Evolutionary conservation across 2,329 filamentous ascomycete genomes (phyloP), one percentile per base, ranked within the genome.

Genomic region (Clarireedia monteithiana): DNA sequence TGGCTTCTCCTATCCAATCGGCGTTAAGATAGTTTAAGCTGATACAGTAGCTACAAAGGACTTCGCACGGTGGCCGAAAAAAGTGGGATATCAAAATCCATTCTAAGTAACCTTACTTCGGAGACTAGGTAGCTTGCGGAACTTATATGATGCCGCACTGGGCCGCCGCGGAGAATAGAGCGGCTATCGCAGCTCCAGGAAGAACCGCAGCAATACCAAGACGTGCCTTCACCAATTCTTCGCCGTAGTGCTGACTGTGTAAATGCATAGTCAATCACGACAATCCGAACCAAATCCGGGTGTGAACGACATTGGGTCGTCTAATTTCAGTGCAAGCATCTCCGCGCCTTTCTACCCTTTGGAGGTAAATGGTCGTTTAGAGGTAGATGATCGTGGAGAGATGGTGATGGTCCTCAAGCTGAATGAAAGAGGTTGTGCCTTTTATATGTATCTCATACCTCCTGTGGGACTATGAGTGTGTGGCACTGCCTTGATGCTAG

Each of bases 181-280:
- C 20, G 20, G n/a, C 20, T 42, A 40, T 40, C 39, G 30, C 30
- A 34, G 30, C 30, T 34, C 30, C 30, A 14, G 30, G 15, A 38
- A 38, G 9, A 38, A 38, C 3, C 1, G 15, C 6, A 40, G 15
- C 39, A 15, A 17, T 44, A 44, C 20, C 15, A 17, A 44, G n/a
- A 44, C 17, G 20, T 20, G 20, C 20, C 20, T 2, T 20, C 20
- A 20, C 20, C 14, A 30, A 47, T 26, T 36, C 46, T 50, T 42
- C 53, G 20, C 53, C 53, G 53, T 55, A 55, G 6, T 44, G 20
- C 48, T 36, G 6, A 34, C 20, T 34, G 27, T 42, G 30, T 30
- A 12, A 48, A 48, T 47, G 24, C 42, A 44, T 26, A 6, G 24
- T 24, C 27, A 12, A 47, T 27, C 14, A 30, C 36, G 24, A 55